These are phyloP conservation scores for Pulveroboletus sp. DNA, from an alignment of 768 basidiomycete species.

Conservation along the genomic window DNA sequence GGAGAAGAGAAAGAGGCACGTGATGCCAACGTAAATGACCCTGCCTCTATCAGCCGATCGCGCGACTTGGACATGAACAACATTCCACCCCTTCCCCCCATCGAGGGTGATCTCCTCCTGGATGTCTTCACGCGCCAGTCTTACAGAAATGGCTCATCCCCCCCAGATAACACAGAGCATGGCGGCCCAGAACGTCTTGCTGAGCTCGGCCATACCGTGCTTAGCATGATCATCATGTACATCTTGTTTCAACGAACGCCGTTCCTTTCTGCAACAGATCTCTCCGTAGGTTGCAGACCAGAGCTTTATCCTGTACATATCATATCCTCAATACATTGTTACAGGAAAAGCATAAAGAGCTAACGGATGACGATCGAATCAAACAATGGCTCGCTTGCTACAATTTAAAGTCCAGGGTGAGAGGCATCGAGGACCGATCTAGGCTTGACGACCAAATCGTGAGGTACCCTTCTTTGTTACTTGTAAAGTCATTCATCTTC, in stretches of 20 bases:
- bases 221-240: conserved; percentile 49
- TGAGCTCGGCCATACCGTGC: conserved; percentile 48
- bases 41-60: conserved; percentile 6
- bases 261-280: conserved; percentile 36
- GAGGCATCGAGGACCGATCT: conserved; percentile 37
- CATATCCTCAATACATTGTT: neutral
- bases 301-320: neutral
- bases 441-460: conserved; percentile 37
- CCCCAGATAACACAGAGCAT: conserved; percentile 42
- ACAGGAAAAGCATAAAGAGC: conserved; percentile 23
- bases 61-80: conserved; percentile 22
- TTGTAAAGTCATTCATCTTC: conserved; percentile 3
- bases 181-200: conserved; percentile 59
- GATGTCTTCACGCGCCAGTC: conserved; percentile 54
- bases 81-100: conserved; percentile 48
- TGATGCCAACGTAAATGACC: conserved; percentile 3
- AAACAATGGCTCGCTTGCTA: conserved; percentile 49
- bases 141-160: conserved; percentile 24
- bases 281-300: conserved; percentile 35
- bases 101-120: conserved; percentile 54
- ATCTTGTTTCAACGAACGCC: conserved; percentile 47
- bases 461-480: neutral
- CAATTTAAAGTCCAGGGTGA: conserved; percentile 49
- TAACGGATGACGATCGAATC: conserved; percentile 38
- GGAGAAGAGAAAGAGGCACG: conserved; percentile 11